Evolutionary conservation across 2,329 filamentous ascomycete species (phyloP), one percentile per base, ranked within the genome.

Genomic region (Setomelanomma holmii): DNA sequence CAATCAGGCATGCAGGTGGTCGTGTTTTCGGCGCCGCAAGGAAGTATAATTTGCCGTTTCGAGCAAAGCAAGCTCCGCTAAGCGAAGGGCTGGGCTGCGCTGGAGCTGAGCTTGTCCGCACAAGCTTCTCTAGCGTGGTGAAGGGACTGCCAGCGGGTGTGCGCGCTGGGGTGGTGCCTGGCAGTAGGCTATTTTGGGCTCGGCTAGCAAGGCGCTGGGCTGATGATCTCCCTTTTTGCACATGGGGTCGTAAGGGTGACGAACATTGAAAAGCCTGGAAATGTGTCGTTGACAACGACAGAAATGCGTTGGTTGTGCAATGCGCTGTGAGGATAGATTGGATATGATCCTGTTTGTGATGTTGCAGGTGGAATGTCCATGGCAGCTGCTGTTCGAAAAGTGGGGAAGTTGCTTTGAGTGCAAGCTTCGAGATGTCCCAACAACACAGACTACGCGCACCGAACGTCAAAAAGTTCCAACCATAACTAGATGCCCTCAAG

Each of bases 81-180:
- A 45, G 42, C 42, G 12, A 14, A 45, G 10, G 33, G 30, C 33
- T 38, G 42, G 41, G 41, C 41, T 43, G 41, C 12, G 17, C 24
- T 43, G 41, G 24, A 43, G 20, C 42, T 36, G 33, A 24, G 33
- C 42, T 45, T 45, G 20, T 45, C 17, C 42, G 12, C 16, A 21
- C 16, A 45, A 45, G 42, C 42, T 45, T 38, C 42, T 45, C 42
- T 38, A 45, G 30, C 34, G 34, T n/a, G 4, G 34, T 36, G 34
- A 36, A 36, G 34, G 27, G 34, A 36, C 10, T 36, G 34, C 12
- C 34, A 36, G 34, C 16, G 34, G 34, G 34, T 17, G n/a, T 17
- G 34, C 34, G 34, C 14, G 34, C 34, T 17, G 16, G 34, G 34
- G 12, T 14, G 34, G 41, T 43, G 12, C 39, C 39, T 41, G 39